Evolutionary conservation across 306 rosid genomes (phyloP), one percentile per base, ranked within the genome.

Genomic region (Sicyos edulis): DNA sequence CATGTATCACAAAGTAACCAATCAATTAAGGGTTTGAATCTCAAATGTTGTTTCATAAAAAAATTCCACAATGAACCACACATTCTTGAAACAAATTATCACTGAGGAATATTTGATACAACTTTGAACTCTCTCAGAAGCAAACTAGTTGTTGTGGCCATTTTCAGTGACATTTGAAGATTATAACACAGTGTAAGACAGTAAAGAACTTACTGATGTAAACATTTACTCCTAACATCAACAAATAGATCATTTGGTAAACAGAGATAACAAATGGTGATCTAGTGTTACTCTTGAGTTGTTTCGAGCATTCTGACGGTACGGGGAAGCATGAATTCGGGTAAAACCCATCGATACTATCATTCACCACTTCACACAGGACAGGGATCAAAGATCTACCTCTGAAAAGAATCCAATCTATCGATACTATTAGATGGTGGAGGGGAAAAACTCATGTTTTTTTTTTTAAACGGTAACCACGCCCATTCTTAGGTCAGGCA

Each of bases 311-410:
- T 40, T 77, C 99, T 84, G 76, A 91, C 96, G 0, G 87, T 86
- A 50, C 97, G 96, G 74, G 99, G 97, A 77, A 95, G 99, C 97
- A 91, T 83, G 76, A 91, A 91, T 87, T 95, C 97, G 99, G 99
- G 81, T 95, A 91, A 59, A 68, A 86, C 0, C 95, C 99, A 54
- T 89, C 97, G 29, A 86, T 86, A 74, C 87, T 81, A 83, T 91
- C 92, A 74, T 73, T 89, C 77, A 95, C 95, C 80, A 95, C 97
- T 86, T 91, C 96, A 80, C 92, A 89, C 20, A 88, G 76, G 70
- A 91, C 97, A 51, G 99, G 99, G 85, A 87, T 80, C 73, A 95
- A 78, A 71, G 99, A 87, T 77, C 99, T 85, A 66, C 99, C 99
- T 82, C 97, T 86, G 91, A 89, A 95, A 74, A 95, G 95, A 81